Evolutionary conservation across 768 basidiomycete species (phyloP), one percentile per base, ranked within the genome.

Genomic region (Exidia glandulosa): DNA sequence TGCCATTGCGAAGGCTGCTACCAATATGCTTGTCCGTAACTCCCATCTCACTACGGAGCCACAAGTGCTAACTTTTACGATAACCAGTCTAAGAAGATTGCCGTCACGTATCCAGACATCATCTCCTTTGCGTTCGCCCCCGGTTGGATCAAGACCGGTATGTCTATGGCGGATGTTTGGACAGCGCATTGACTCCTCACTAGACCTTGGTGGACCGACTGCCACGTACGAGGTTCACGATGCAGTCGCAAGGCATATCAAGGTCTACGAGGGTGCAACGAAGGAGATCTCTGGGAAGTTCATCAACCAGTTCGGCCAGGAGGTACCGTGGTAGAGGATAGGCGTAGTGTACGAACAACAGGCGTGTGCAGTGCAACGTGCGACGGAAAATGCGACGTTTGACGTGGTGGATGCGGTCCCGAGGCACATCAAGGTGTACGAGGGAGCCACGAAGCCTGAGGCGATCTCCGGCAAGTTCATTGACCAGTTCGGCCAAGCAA

Each of bases 81-180:
- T 37, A 12, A 12, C 36, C 19, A 73, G 73, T 72, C 72, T 19
- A 71, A 72, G 57, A 76, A 76, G 64, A 72, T 75, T 58, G 66
- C 69, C 16, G 70, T 64, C 55, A 72, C 68, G 50, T 67, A 69
- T 30, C 69, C 71, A 0, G 70, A 74, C 57, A 56, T 74, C 19
- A 72, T 72, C 9, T 62, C 66, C 1, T 63, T 74, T 32, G 66
- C 68, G 25, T 32, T 73, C 9, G 70, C 72, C 41, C 75, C 75
- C 6, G 74, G 74, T 25, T 75, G 75, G 74, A 73, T 74, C 14
- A 73, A 75, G 65, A 74, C 73, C 25, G 69, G 74, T 73, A 36
- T 60, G 64, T 62, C 48, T 14, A 4, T 10, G 3, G 33, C 37
- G 4, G 23, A 32, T 10, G 13, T 12, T 33, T 33, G 54, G 2